Evolutionary conservation across 2,329 filamentous ascomycete species (phyloP), one percentile per base, ranked within the genome.

Genomic region (Colletotrichum echinochloae): DNA sequence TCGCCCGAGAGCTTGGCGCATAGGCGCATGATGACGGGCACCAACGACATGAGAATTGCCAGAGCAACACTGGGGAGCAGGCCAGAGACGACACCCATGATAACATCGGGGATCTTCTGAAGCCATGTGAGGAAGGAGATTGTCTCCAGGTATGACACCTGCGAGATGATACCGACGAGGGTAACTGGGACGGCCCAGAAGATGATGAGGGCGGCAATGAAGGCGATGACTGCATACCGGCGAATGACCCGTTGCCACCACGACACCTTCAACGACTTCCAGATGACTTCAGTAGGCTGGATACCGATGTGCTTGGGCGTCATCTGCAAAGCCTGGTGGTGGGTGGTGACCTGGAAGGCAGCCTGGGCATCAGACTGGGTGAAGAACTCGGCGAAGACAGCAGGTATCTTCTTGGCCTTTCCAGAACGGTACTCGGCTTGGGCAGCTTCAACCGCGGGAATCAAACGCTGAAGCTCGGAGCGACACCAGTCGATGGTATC

Each of bases 401-500:
- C 91, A 18, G 91, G 89, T 39, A 94, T 84, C 72, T 89, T 87
- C 71, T 90, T 87, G 55, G 86, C 89, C 48, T 92, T 87, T 61
- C 92, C 89, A 33, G 85, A 82, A 60, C 86, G 87, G 77, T 95
- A 93, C 59, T 87, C 85, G 49, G 85, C 86, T 79, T 96, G 93
- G 30, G 89, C 86, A 51, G 88, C 84, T 60, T 92, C 87, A 49
- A 93, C 90, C 71, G 91, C 86, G 0, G 92, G 91, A 66, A 91
- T 91, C 54, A 95, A 87, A 70, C 89, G 89, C 76, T 90, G 87
- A 49, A 97, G 87, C 79, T 94, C 90, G 1, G 86, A 83, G 61
- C 96, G 92, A 73, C 90, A 92, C 92, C 93, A 98, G 72, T 95
- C 90, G 79, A 99, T 98, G 0, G 94, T 96, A 81, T 99, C 96